A percentile compares a stretch with the other conserved stretches of the same genome.
Conservation (phyloP, 495 filamentous ascomycete genomes). For the Aspergillus ellipticus region DNA sequence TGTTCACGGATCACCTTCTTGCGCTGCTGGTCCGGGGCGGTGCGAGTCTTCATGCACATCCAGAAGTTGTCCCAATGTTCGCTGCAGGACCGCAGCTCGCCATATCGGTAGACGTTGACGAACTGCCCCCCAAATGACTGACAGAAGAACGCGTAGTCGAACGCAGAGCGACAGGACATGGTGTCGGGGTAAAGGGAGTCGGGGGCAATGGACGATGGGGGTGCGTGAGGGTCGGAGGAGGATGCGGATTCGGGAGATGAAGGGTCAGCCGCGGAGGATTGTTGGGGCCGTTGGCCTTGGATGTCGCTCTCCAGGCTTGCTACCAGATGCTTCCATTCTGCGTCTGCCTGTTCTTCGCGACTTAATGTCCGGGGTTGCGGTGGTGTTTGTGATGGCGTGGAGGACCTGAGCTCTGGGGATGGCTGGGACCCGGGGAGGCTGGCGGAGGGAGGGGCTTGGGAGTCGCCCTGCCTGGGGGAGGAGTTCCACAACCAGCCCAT, state of each 20-base stretch:
- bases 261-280: slow-evolving; percentile 15
- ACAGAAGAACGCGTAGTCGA: slow-evolving; percentile 95
- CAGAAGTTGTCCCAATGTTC: slow-evolving; percentile 88
- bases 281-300: slow-evolving; percentile 14
- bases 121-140: slow-evolving; percentile 88
- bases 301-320: slow-evolving; percentile 41
- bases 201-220: slow-evolving; percentile 44
- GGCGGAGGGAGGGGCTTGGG: slow-evolving; percentile 13
- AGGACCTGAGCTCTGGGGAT: slow-evolving; percentile 4
- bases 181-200: slow-evolving; percentile 67
- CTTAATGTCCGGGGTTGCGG: slow-evolving; percentile 39
- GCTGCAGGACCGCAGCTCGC: slow-evolving; percentile 64
- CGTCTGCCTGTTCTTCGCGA: slow-evolving; percentile 57
- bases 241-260: slow-evolving; percentile 14
- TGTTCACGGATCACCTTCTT: slow-evolving; percentile 61
- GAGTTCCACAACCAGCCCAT: slow-evolving; percentile 54
- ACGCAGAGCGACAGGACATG: slow-evolving; percentile 86
- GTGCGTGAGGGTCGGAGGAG: slow-evolving; percentile 12
- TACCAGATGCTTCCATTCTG: slow-evolving; percentile 59
- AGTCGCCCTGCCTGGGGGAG: slow-evolving; percentile 23
- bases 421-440: not conserved
- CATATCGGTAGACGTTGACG: slow-evolving; percentile 81
- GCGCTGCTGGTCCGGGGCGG: slow-evolving; percentile 40
- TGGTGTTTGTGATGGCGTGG: slow-evolving; percentile 6
- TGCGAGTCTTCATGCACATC: slow-evolving; percentile 86